A percentile compares a stretch with the other conserved stretches of the same genome.
Conservation (phyloP, 768 basidiomycete species). For the Macrolepiota fuliginosa region DNA sequence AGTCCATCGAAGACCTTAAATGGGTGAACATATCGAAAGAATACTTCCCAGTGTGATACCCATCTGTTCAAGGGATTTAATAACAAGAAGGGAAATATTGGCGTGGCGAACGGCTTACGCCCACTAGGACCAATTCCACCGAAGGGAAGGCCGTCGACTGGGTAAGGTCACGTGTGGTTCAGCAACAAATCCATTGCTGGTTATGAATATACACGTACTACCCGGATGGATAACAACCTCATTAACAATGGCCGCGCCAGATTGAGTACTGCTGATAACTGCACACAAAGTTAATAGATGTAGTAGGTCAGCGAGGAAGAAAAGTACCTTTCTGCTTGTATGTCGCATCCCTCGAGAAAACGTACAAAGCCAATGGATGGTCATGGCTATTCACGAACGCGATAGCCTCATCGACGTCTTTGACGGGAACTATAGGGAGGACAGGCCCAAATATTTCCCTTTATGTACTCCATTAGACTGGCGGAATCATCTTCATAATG, state of each 20-base stretch:
- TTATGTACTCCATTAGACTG: background rate
- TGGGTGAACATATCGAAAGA: slow-evolving; percentile 81
- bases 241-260: slow-evolving; percentile 69
- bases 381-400: slow-evolving; percentile 65
- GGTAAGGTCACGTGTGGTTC: background rate
- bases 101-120: slow-evolving; percentile 39
- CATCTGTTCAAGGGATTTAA: slow-evolving; percentile 37
- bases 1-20: slow-evolving; percentile 55
- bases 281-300: background rate
- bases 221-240: slow-evolving; percentile 63
- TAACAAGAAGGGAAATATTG: background rate
- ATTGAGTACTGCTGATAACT: slow-evolving; percentile 72
- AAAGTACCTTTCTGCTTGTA: slow-evolving; percentile 60
- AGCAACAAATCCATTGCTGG: background rate
- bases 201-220: slow-evolving; percentile 33
- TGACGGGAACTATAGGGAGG: slow-evolving; percentile 70
- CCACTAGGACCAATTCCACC: slow-evolving; percentile 75
- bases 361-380: slow-evolving; percentile 74
- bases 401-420: slow-evolving; percentile 70
- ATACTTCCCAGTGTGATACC: slow-evolving; percentile 71
- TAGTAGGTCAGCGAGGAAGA: background rate
- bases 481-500: background rate
- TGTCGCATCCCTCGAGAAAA: slow-evolving; percentile 60
- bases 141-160: slow-evolving; percentile 66
- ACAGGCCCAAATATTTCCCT: slow-evolving; percentile 88